Percentiles rank a stretch among this genome's conserved stretches.
Evolutionary conservation across 2,329 filamentous ascomycete genomes (phyloP).

Genomic region (Rhinocladiella similis): DNA sequence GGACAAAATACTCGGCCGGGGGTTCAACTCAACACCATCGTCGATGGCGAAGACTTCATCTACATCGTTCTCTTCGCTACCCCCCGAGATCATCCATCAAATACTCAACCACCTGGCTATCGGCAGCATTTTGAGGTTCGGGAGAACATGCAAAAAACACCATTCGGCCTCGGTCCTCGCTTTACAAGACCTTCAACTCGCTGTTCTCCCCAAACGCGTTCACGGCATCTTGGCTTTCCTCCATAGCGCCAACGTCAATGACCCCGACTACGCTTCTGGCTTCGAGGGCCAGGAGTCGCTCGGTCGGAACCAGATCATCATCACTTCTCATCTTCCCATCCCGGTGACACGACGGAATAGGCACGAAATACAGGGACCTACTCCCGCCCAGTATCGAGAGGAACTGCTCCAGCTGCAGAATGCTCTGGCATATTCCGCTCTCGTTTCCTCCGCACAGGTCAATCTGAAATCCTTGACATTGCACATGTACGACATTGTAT

Average conservation of each 20-base stretch:
- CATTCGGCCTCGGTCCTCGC: slow-evolving; percentile 33
- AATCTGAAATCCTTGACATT: slow-evolving; percentile 22
- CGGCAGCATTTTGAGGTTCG: slow-evolving; percentile 34
- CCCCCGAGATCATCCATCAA: slow-evolving; percentile 35
- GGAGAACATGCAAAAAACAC: slow-evolving; percentile 33
- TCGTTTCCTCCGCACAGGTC: slow-evolving; percentile 7
- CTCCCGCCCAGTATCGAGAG: slow-evolving; percentile 12
- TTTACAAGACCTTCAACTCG: slow-evolving; percentile 34
- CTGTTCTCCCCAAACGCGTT: slow-evolving; percentile 35
- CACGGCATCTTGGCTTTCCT: slow-evolving; percentile 36
- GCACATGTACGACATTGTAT: slow-evolving; percentile 32
- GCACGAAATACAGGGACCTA: slow-evolving; percentile 11
- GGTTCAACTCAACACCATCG: neutral
- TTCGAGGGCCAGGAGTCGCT: slow-evolving; percentile 1
- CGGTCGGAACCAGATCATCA: slow-evolving; percentile 11
- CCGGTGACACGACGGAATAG: neutral
- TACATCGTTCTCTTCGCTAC: slow-evolving; percentile 25
- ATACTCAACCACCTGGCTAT: slow-evolving; percentile 36
- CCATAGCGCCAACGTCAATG: slow-evolving; percentile 30
- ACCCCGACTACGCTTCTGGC: slow-evolving; percentile 4
- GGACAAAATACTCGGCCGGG: neutral
- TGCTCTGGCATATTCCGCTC: slow-evolving; percentile 13
- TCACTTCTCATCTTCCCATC: slow-evolving; percentile 11
- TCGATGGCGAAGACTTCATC: neutral
- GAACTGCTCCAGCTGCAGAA: slow-evolving; percentile 25